These are phyloP conservation scores for Melaleuca alternifolia DNA, from an alignment of 345 rosid genomes.

Conservation along the genomic window DNA sequence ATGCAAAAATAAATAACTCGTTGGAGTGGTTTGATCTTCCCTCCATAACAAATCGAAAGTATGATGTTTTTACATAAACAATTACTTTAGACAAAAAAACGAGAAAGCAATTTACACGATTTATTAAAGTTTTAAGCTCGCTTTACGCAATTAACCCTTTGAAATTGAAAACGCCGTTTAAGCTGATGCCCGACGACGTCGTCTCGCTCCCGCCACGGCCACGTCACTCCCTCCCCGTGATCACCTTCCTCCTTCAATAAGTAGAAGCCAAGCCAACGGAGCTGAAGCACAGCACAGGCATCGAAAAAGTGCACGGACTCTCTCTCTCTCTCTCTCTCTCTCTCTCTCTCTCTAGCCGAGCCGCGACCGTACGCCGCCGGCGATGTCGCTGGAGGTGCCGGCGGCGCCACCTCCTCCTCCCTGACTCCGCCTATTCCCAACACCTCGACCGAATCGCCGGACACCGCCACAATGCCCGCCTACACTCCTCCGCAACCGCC, in stretches of 20 bases:
- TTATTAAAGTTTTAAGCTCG: background rate
- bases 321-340: background rate
- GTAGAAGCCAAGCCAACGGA: background rate
- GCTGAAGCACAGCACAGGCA: background rate
- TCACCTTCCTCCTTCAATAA: background rate
- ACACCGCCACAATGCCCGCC: background rate
- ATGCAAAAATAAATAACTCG: background rate
- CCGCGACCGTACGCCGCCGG: background rate
- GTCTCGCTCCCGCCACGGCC: background rate
- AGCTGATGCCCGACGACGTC: background rate
- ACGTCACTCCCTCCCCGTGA: background rate
- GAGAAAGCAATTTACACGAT: background rate
- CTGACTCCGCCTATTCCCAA: background rate
- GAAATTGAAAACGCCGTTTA: background rate
- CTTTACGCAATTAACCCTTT: background rate
- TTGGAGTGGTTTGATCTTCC: background rate
- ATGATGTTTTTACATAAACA: background rate
- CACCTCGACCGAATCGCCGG: background rate
- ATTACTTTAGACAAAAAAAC: background rate
- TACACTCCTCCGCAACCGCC: constrained; percentile 4
- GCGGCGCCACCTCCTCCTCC: background rate
- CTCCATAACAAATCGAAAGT: background rate
- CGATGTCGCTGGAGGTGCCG: background rate
- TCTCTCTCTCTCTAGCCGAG: background rate
- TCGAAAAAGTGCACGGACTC: background rate